Evolutionary conservation across 768 basidiomycete genomes (phyloP), one percentile per base, ranked within the genome.

Genomic region (Psilocybe subaeruginosa): DNA sequence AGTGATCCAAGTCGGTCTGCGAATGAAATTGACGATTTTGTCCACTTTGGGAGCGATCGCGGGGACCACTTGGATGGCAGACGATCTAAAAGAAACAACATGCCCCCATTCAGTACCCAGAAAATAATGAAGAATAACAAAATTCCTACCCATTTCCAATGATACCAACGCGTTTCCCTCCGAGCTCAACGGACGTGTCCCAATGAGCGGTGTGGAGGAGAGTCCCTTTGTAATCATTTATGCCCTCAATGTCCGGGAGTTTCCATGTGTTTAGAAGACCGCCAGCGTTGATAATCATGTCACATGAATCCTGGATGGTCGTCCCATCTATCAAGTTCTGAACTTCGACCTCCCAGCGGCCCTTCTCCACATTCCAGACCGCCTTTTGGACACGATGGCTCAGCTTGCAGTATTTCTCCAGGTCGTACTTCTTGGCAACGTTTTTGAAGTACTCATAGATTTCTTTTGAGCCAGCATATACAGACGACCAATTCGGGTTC

Each of bases 141-240:
- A 43, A 16, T 8, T 5, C 69, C 51, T 43, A 75, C 75, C 75
- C 74, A 57, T 74, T 76, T 61, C 83, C 82, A 74, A 69, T 75
- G 56, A 71, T 69, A 62, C 64, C 77, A 67, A 68, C 76, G 66
- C 54, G 75, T 72, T 72, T 78, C 51, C 76, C 78, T 66, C 61
- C 72, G 23, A 71, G 69, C 51, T 72, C 69, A 7, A 72, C 49
- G n/a, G 52, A 57, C 14, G 63, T 60, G 47, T 73, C 72, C 66
- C 72, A 78, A n/a, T 65, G 60, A 1, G 78, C 76, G 0, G 74
- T 80, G 58, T 79, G 78, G 37, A 77, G 37, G n/a, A 78, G 64
- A 8, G 57, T 57, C 1, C 78, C 76, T 50, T 72, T 68, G 64
- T 72, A 79, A 17, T 71, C 64, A 1, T 70, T 37, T 12, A 78